Base-by-base conservation (phyloP, 495 filamentous ascomycete genomes). In the Trichoderma reesei region DNA sequence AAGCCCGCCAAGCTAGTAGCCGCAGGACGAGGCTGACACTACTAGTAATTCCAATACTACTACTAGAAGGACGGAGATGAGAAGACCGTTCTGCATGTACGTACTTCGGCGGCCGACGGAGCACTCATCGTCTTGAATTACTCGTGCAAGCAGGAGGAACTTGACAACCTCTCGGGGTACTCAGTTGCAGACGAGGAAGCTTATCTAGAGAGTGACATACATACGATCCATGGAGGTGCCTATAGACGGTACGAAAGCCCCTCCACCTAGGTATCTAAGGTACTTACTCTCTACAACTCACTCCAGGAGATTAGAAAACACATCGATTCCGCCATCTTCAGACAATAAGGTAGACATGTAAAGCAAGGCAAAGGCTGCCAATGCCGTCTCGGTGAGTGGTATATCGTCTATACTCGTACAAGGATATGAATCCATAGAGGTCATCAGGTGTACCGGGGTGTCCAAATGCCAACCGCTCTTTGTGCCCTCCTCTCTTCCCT, bases 351-450 rank as follows among this genome's bases (percentile, higher is more conserved):
- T 7, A 56, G 7, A 3, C 7, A 56, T 11, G 26, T 33, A 6
- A 56, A 34, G 26, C 10, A 33, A 36, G 18, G 3, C 3, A 31
- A 34, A 36, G 14, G 51, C 8, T 33, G 26, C 51, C 51, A 14
- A 16, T 36, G 51, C 20, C 26, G 31, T 56, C 51, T 10, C 51
- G 34, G 34, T 56, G 51, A 56, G 51, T 56, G 51, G 51, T 56
- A 56, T 56, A 56, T 56, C 51, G 51, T 56, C 44, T 48, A 14
- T 56, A 56, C 20, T 56, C 51, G 51, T 56, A 56, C 51, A 56
- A 33, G 18, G n/a, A 51, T 56, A 56, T 34, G 34, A 10, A 56
- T 56, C 33, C 31, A 56, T 56, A 56, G 26, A 26, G 26, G 26
- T 26, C 20, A 31, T 36, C 31, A 16, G 26, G 20, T 33, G 33